phyloP scores from a whole-genome alignment of 257 asterid species.

The Solanum appendiculatum region DNA sequence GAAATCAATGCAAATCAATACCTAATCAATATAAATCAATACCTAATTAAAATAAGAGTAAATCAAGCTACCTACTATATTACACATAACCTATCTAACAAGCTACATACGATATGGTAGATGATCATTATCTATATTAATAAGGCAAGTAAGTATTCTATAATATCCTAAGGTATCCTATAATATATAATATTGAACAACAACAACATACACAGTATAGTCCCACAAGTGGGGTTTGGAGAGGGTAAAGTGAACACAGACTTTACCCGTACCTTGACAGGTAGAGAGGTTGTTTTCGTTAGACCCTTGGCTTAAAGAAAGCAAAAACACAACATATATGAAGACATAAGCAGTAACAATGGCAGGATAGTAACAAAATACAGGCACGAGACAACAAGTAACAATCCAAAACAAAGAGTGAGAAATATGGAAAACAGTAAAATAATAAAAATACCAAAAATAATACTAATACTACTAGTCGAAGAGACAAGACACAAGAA shows the following conservation, averaged over 20 bases:
- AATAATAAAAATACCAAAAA: neutral
- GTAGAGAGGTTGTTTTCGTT: neutral
- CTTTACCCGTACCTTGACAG: neutral
- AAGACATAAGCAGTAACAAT: neutral
- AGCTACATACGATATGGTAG: neutral
- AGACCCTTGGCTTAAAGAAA: neutral
- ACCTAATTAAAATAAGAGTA: neutral
- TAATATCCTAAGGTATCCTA: neutral
- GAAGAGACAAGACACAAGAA: neutral
- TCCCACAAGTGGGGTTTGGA: neutral
- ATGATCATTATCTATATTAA: neutral
- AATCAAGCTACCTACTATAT: neutral
- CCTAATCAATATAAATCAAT: neutral
- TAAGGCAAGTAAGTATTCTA: neutral
- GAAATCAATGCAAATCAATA: neutral
- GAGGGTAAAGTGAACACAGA: neutral
- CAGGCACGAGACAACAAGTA: neutral
- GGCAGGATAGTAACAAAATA: neutral
- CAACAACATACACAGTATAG: neutral
- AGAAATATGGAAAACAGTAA: neutral
- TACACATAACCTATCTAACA: neutral
- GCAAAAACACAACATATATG: neutral
- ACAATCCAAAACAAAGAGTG: neutral
- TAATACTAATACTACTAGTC: neutral
- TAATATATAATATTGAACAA: neutral